These are phyloP conservation scores for Dillenia suffruticosa DNA, from an alignment of 164 flowering plant genomes.

Conservation along the genomic window DNA sequence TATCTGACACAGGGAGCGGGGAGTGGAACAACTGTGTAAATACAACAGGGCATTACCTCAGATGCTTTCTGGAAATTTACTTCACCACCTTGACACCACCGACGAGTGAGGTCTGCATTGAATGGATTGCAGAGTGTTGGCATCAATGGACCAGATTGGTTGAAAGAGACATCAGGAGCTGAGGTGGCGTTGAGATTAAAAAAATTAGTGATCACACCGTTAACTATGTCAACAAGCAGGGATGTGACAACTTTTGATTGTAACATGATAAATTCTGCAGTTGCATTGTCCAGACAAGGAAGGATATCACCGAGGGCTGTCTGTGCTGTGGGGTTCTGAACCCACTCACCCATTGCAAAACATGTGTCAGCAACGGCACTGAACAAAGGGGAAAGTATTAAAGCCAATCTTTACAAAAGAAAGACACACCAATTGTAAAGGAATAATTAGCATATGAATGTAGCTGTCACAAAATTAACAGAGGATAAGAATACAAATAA, in stretches of 20 bases:
- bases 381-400: neutral
- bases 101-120: conserved; percentile 25
- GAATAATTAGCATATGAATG: no score
- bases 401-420: no score
- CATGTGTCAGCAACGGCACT: conserved; percentile 88
- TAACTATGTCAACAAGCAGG: conserved; percentile 48
- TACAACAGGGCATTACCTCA: conserved; percentile 30
- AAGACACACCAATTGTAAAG: no score
- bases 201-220: conserved; percentile 47
- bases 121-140: conserved; percentile 74
- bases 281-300: conserved; percentile 78
- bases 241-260: conserved; percentile 49
- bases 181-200: conserved; percentile 41
- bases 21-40: no score
- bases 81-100: conserved; percentile 47
- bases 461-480: no score
- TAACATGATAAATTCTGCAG: conserved; percentile 64
- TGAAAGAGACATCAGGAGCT: conserved; percentile 41
- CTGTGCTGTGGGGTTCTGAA: conserved; percentile 65
- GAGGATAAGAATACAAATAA: no score
- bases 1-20: no score
- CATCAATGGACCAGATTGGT: conserved; percentile 71
- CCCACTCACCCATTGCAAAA: conserved; percentile 89
- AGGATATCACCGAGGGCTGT: conserved; percentile 84
- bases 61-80: conserved; percentile 49